Conservation (phyloP, 2,329 filamentous ascomycete species). For the Zymoseptoria pseudotritici region DNA sequence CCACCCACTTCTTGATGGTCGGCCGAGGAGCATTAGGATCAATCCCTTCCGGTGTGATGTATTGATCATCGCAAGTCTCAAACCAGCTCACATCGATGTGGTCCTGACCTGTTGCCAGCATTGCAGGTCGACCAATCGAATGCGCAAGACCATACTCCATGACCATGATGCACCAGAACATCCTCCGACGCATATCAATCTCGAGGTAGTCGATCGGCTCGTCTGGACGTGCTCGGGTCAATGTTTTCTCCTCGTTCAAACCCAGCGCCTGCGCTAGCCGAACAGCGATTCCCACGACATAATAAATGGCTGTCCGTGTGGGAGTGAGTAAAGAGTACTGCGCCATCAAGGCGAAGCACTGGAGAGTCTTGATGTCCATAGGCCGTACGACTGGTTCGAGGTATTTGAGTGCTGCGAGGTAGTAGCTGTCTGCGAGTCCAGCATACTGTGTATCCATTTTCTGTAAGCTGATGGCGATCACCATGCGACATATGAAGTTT, state of each 20-base stretch:
- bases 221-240: constrained; percentile 55
- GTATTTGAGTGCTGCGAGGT: constrained; percentile 76
- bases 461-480: constrained; percentile 89
- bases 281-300: constrained; percentile 80
- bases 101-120: constrained; percentile 74
- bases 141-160: constrained; percentile 88
- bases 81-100: constrained; percentile 83
- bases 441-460: constrained; percentile 84
- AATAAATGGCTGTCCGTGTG: constrained; percentile 86
- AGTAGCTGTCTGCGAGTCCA: constrained; percentile 92
- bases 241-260: constrained; percentile 80
- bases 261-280: constrained; percentile 85
- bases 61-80: constrained; percentile 69
- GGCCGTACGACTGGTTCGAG: constrained; percentile 75
- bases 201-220: constrained; percentile 61
- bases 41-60: constrained; percentile 73
- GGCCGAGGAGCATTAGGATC: constrained; percentile 55
- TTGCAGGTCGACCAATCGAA: constrained; percentile 77
- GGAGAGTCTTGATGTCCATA: constrained; percentile 85
- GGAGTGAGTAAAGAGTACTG: constrained; percentile 91
- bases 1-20: constrained; percentile 76
- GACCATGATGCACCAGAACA: constrained; percentile 80
- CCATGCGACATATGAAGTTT: constrained; percentile 83
- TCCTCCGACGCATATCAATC: constrained; percentile 78
- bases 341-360: constrained; percentile 79